Base-by-base conservation (phyloP, 192 early-diverging fungal species). In the Rhizoclosmatium sp. region DNA sequence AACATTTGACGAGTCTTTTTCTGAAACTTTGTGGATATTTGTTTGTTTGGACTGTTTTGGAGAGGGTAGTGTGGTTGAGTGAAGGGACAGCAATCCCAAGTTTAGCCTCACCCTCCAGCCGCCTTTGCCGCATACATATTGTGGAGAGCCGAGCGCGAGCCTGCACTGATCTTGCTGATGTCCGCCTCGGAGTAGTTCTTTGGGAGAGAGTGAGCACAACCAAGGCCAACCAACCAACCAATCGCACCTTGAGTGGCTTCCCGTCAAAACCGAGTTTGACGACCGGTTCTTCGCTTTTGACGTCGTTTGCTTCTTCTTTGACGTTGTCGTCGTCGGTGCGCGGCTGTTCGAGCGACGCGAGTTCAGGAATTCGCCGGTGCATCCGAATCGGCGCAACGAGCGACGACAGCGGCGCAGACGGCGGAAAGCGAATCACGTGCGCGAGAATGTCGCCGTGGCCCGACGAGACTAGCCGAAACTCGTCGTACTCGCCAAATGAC, bases 1-100 rank as follows among this genome's bases (percentile, higher is more conserved):
- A 82, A 83, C 77, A 78, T 81, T 39, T 69, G 81, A 48, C 82
- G 81, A n/a, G 82, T 83, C 78, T 86, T 88, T 69, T 88, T 88
- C 68, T 86, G 83, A 78, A 88, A 88, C 47, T 78, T 79, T 67
- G 71, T 64, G 3, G 67, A 80, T 77, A 58, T 78, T 9, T 66
- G 71, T 76, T 68, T 78, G 74, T 76, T 77, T 78, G 42, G 76
- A 64, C 56, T 59, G n/a, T 56, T 19, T 47, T 16, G 10, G 10
- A 23, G 7, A 58, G 14, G 56, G 56, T 16, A 0, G 12, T 58
- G n/a, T 16, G n/a, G 14, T 14, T 58, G 56, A 58, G 56, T 31
- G 23, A 41, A 21, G 21, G 62, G 41, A 65, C 7, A 65, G 41
- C 5, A 65, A 65, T 65, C 0, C 41, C 56, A 58, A 14, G 14